Base-by-base conservation (phyloP, 768 basidiomycete genomes). In the Lactarius akahatsu region DNA sequence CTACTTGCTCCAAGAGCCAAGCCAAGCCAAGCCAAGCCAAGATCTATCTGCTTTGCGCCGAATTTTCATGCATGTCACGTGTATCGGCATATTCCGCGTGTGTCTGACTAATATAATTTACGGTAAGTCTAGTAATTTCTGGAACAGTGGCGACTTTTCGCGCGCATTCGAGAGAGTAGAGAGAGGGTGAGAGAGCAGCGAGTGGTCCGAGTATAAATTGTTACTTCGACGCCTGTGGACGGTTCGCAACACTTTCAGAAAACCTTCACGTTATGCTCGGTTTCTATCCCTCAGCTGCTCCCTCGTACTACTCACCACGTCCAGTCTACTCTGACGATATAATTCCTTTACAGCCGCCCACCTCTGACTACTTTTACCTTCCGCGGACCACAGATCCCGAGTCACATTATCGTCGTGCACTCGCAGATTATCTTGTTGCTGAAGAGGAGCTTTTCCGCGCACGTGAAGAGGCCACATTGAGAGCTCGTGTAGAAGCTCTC, bases 341-440 rank as follows among this genome's bases (percentile, higher is more conserved):
- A 40, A 30, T 40, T 28, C 20, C 55, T 55, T 7, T 55, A 40
- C 16, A 36, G 4, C 23, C 40, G 8, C 30, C 18, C 26, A 20
- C 30, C 9, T 34, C 47, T 9, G 54, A n/a, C 32, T 15, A 40
- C 1, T 23, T 26, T 34, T 23, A 38, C 18, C 7, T 7, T 26
- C 16, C 32, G 5, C 55, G 16, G 10, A 3, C n/a, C 38, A 34
- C 16, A 9, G 52, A 56, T 2, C 62, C 62, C 9, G 43, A 54
- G 52, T 28, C 56, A 23, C 70, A 62, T 32, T 71, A 69, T 62
- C 70, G 62, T 34, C 65, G 59, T 47, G 65, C 68, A 0, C 55
- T 71, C 38, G 40, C 47, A 5, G 64, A 64, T 36, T 56, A 67
- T 23, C 43, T 62, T 18, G 52, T 47, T 3, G 68, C 65, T 2